Evolutionary conservation across 2,329 filamentous ascomycete species (phyloP).

Genomic region (Sporothrix mexicana): DNA sequence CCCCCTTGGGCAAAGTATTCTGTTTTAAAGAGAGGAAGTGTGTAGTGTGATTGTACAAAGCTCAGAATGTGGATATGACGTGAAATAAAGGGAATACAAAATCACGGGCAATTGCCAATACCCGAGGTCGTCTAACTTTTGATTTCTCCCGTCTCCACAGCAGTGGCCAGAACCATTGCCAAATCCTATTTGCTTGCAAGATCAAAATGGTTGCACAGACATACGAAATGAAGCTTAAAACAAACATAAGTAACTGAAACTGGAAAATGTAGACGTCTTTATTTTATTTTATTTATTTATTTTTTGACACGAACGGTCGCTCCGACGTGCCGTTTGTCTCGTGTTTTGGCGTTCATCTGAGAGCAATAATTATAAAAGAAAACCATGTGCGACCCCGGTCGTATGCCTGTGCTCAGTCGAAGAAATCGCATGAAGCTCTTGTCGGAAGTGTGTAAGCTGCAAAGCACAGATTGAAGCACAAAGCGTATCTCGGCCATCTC

Average conservation of each 20-base stretch:
- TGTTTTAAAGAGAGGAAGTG: slow-evolving; percentile 20
- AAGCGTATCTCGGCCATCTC: slow-evolving; percentile 10
- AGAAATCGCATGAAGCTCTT: neutral
- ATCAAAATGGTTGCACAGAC: too few relatives aligned
- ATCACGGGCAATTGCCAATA: neutral
- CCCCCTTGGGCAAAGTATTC: slow-evolving; percentile 1
- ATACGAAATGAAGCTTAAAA: neutral
- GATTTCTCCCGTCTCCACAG: neutral
- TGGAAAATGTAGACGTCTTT: neutral
- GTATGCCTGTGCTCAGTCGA: neutral
- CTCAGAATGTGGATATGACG: too few relatives aligned
- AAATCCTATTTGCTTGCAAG: neutral
- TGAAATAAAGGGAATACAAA: neutral
- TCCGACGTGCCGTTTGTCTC: neutral
- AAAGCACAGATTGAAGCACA: neutral
- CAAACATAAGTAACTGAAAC: neutral
- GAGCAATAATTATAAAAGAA: neutral
- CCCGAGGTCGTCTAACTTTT: neutral
- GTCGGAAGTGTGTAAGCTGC: neutral
- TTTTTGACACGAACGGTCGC: neutral
- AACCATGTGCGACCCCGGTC: neutral
- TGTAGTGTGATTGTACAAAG: neutral
- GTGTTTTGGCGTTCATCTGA: slow-evolving; percentile 17
- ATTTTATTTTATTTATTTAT: too few relatives aligned
- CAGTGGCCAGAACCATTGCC: neutral